phyloP scores from a whole-genome alignment of 148 eudicot genomes.

The Polygonum maritimum region DNA sequence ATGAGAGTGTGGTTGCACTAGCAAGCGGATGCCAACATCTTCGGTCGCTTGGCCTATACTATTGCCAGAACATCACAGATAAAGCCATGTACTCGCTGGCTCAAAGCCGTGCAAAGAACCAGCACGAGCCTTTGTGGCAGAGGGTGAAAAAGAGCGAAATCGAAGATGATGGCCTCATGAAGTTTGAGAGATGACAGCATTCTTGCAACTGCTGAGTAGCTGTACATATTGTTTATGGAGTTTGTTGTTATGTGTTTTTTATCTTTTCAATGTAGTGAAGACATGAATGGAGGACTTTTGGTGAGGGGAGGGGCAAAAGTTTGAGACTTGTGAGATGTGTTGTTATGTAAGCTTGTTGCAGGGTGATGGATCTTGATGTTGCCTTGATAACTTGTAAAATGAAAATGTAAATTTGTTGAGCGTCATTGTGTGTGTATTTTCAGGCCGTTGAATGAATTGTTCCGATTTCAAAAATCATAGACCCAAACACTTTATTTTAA shows the following conservation, averaged over 20 bases:
- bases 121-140: conserved; percentile 23
- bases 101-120: conserved; percentile 55
- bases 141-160: conserved; percentile 45
- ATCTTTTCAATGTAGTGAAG: neutral
- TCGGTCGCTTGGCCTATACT: conserved; percentile 77
- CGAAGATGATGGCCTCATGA: conserved; percentile 78
- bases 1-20: conserved; percentile 87
- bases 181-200: neutral
- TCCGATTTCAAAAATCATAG: no score
- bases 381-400: neutral
- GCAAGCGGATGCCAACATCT: conserved; percentile 77
- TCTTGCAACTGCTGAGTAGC: neutral
- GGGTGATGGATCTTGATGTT: no score
- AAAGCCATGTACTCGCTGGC: conserved; percentile 91
- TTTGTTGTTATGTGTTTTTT: neutral
- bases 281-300: neutral
- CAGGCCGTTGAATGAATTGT: neutral
- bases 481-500: neutral
- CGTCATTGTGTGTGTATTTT: neutral
- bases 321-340: neutral
- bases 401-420: neutral
- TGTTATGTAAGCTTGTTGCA: neutral
- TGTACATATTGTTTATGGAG: neutral
- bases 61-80: conserved; percentile 89
- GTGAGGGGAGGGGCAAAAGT: neutral